Conservation (phyloP, 495 filamentous ascomycete species). For the Immersiella caudata region DNA sequence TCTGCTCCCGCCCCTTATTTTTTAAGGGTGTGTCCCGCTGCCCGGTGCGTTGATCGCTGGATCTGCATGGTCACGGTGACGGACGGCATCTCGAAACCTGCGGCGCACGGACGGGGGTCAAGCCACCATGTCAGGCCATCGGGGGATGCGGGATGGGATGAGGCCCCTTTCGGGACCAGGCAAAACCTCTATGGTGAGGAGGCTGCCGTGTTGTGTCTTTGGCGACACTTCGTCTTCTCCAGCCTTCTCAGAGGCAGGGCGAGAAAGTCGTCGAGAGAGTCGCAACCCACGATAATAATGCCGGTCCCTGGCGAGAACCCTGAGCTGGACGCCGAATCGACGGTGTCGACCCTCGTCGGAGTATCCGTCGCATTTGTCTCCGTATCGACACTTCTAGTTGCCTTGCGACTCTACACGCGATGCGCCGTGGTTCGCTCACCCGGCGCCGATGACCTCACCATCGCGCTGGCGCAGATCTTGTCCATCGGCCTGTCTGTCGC, state of each 20-base stretch:
- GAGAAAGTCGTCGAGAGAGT: not conserved
- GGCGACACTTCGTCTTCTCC: not conserved
- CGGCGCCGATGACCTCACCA: slow-evolving; percentile 29
- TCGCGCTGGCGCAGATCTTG: slow-evolving; percentile 28
- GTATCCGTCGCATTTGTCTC: slow-evolving; percentile 24
- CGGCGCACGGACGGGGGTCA: not conserved
- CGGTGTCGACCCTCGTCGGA: slow-evolving; percentile 25
- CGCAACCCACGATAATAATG: not conserved
- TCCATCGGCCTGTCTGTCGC: slow-evolving; percentile 24
- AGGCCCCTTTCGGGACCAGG: not conserved
- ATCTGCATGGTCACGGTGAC: not conserved
- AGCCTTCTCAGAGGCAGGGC: not conserved
- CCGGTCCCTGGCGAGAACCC: slow-evolving; percentile 17
- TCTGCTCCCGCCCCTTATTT: not conserved
- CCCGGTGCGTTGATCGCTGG: not conserved
- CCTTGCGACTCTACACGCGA: slow-evolving; percentile 28
- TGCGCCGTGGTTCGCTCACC: slow-evolving; percentile 23
- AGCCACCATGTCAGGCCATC: not conserved
- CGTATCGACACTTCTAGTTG: slow-evolving; percentile 22
- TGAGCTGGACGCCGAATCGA: slow-evolving; percentile 24
- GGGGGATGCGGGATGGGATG: not conserved
- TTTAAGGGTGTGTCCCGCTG: not conserved
- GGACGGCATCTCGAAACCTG: not conserved
- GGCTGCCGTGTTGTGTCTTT: not conserved
- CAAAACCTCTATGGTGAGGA: not conserved